Evolutionary conservation across 257 asterid species (phyloP), one percentile per base, ranked within the genome.

Genomic region (Solanum pinnatisectum): DNA sequence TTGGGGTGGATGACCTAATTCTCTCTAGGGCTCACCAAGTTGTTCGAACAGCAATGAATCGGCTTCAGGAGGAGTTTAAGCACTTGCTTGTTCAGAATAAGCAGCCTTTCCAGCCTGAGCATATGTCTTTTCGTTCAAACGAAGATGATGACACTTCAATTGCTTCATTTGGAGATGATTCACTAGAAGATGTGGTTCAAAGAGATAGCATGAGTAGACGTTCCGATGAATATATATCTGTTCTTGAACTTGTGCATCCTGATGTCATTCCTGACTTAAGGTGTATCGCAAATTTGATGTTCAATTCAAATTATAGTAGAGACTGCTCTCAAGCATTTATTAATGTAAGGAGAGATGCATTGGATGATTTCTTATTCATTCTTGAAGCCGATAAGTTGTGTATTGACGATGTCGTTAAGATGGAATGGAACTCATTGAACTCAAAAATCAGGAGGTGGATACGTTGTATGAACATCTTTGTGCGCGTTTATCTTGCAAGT

Each of bases 391-490:
- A 97, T 87, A 95, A 95, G 85, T 87, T 93, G 44, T 93, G 98
- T 91, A 93, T 95, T 3, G 98, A 97, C 46, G 98, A 97, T 88
- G 98, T 94, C 40, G 72, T 95, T 92, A 97, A 90, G 89, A 93
- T 97, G 98, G 98, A 94, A 74, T 97, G 99, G 99, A 90, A 88
- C 44, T 73, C 91, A 4, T 83, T 97, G 86, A 95, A 97, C 92
- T 91, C 96, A n/a, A 95, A 94, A 37, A 97, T 96, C 89, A 89
- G 98, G 92, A 91, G 93, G 84, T 97, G 99, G 99, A 90, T 95
- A 27, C 89, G 97, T n/a, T 76, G 56, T 4, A 92, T 95, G 95
- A 96, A 94, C 92, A 88, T 93, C 8, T 95, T 94, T 67, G 97
- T 95, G 12, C 94, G 98, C 30, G 93, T 94, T 84, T 94, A 95